phyloP scores from a whole-genome alignment of 2,329 filamentous ascomycete species.

The Aphanoascus verrucosus region DNA sequence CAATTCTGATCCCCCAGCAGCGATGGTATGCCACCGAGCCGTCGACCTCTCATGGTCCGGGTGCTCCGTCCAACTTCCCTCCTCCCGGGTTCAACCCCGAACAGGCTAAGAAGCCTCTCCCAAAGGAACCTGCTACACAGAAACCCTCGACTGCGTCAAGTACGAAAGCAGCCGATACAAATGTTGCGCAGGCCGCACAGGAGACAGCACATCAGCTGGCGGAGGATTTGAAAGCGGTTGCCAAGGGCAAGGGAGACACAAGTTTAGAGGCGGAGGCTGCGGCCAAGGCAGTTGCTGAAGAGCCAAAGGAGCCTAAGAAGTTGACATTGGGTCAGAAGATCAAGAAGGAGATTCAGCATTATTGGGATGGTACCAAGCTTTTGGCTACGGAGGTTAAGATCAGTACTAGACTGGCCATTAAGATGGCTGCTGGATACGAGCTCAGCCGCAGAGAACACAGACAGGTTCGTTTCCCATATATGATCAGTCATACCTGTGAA shows the following conservation, averaged over 20 bases:
- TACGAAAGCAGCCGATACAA: not conserved
- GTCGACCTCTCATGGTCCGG: slow-evolving; percentile 38
- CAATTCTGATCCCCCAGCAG: slow-evolving; percentile 44
- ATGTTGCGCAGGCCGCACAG: slow-evolving; percentile 15
- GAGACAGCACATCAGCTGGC: not conserved
- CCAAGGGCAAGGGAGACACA: slow-evolving; percentile 24
- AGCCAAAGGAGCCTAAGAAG: slow-evolving; percentile 68
- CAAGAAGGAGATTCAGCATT: slow-evolving; percentile 86
- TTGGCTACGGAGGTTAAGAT: slow-evolving; percentile 86
- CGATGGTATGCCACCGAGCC: slow-evolving; percentile 48
- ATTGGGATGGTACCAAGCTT: slow-evolving; percentile 97
- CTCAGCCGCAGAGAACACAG: slow-evolving; percentile 85
- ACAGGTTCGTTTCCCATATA: slow-evolving; percentile 44
- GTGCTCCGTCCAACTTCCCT: slow-evolving; percentile 46
- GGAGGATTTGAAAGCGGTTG: slow-evolving; percentile 26
- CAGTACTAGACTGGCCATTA: slow-evolving; percentile 78
- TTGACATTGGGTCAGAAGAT: slow-evolving; percentile 82
- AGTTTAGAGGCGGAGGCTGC: slow-evolving; percentile 17
- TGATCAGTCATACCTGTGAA: not conserved
- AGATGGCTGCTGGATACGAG: slow-evolving; percentile 97
- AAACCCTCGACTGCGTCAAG: slow-evolving; percentile 7
- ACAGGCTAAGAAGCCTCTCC: slow-evolving; percentile 73
- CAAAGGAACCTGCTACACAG: slow-evolving; percentile 21
- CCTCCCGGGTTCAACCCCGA: slow-evolving; percentile 88
- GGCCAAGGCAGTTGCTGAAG: slow-evolving; percentile 50